Base-by-base conservation (phyloP, 192 early-diverging fungal genomes). In the Funneliformis mosseae region DNA sequence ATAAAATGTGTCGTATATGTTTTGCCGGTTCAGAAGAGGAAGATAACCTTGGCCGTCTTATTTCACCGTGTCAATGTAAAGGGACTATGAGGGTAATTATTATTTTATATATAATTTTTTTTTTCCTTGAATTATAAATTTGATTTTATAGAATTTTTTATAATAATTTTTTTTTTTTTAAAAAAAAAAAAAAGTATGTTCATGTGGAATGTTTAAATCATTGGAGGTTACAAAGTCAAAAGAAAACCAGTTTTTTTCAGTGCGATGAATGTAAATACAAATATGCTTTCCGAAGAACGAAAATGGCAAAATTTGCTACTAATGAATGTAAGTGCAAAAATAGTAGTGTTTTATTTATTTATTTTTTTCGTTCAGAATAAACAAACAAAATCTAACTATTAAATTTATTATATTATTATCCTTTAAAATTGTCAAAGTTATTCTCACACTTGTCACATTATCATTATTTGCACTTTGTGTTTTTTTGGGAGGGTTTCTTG, bases 221-320 rank as follows among this genome's bases (percentile, higher is more conserved):
- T 18, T 91, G 90, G 90, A 69, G 90, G 78, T 63, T 73, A 55
- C 82, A 76, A 63, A 87, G 86, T 46, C 82, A 82, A 16, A 91
- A 91, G 69, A 83, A 79, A 14, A 82, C 87, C 63, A 90, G 89
- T 63, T 90, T 86, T 72, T 91, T 85, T 82, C 84, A 91, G 75
- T 91, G 90, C 69, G 90, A 91, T 68, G 88, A 89, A 23, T 91
- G 90, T 80, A 85, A 87, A 74, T 91, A 91, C 48, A 71, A 83
- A 23, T 91, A 90, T 60, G 80, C 82, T 5, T 91, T 91, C 79
- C 81, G 83, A 42, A 83, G 90, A 28, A 91, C 88, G 9, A 85
- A 81, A 63, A 85, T 86, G 76, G 89, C 89, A 2, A 81, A 83
- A 39, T 80, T 84, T 64, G 45, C 89, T 72, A 70, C 90, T 81